Base-by-base conservation (phyloP, 495 filamentous ascomycete species). In the Aspergillus heteromorphus region DNA sequence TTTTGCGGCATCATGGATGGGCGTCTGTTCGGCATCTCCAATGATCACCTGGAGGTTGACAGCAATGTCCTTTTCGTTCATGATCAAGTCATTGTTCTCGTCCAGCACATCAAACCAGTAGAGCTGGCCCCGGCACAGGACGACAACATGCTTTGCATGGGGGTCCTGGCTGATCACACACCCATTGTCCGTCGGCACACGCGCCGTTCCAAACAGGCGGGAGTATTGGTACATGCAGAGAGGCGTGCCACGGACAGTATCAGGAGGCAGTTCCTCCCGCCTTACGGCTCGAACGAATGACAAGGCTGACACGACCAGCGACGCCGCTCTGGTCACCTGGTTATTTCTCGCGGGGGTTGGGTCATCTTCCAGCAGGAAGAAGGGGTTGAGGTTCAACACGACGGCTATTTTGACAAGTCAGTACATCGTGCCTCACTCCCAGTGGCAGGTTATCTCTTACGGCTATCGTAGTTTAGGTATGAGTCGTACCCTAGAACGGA, bases 21-120 rank as follows among this genome's bases (percentile, higher is more conserved):
- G 91, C 0, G 84, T 95, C 58, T 93, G 84, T 19, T 85, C 76
- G 8, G 93, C 91, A 69, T 98, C 93, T 49, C 95, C 87, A 45
- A 95, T 79, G 55, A 97, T 91, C 20, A 92, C 92, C 61, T 95
- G 87, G 36, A 98, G 75, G 64, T 98, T 98, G 60, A 96, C 78
- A 5, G 88, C 83, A 42, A 98, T 81, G 69, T 98, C 93, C 64
- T 90, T 92, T 72, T 98, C 93, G 1, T 85, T 93, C 92, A 97
- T 97, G 71, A 98, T 96, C 48, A 95, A 72, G 62, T 98, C 93
- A 7, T 87, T 86, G 65, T 95, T 93, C 60, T 93, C 88, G 60
- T 98, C 93, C 17, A 98, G 73, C 2, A 96, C 92, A 69, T 98
- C 93, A 62, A 97, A 98, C 92, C 93, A 98, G 64, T 98, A 98